Percentiles rank a stretch among this genome's conserved stretches.
These are phyloP conservation scores for Sclerotinia sclerotiorum DNA, from an alignment of 2,329 filamentous ascomycete species.

Conservation along the genomic window DNA sequence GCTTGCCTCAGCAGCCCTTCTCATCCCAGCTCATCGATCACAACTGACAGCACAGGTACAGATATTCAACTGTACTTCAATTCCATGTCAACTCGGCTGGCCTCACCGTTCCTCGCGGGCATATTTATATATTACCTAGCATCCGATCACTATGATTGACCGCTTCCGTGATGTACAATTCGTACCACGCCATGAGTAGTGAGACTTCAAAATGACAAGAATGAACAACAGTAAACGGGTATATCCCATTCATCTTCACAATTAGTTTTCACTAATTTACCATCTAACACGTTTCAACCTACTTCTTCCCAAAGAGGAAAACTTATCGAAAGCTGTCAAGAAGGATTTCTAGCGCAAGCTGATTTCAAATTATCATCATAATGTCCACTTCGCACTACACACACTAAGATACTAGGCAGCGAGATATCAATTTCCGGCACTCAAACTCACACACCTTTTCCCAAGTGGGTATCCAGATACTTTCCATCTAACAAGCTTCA, in stretches of 20 bases:
- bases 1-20: slow-evolving; percentile 17
- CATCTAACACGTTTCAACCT: background rate
- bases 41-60: slow-evolving; percentile 17
- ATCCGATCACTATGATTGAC: slow-evolving; percentile 15
- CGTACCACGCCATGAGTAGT: slow-evolving; percentile 8
- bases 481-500: slow-evolving; percentile 2
- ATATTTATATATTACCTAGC: slow-evolving; percentile 13
- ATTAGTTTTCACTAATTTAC: background rate
- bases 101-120: slow-evolving; percentile 3
- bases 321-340: slow-evolving; percentile 1
- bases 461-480: background rate
- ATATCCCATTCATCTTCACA: background rate
- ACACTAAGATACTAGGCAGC: background rate
- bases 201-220: slow-evolving; percentile 2
- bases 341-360: slow-evolving; percentile 1
- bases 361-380: background rate
- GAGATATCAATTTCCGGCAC: background rate
- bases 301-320: background rate
- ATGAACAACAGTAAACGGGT: background rate
- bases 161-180: background rate
- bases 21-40: slow-evolving; percentile 6
- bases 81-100: slow-evolving; percentile 2
- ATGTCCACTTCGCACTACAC: slow-evolving; percentile 5
- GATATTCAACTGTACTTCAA: background rate
- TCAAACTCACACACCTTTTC: slow-evolving; percentile 14